These are phyloP conservation scores for Diaporthe helianthi DNA, from an alignment of 2,329 filamentous ascomycete species.

Conservation along the genomic window DNA sequence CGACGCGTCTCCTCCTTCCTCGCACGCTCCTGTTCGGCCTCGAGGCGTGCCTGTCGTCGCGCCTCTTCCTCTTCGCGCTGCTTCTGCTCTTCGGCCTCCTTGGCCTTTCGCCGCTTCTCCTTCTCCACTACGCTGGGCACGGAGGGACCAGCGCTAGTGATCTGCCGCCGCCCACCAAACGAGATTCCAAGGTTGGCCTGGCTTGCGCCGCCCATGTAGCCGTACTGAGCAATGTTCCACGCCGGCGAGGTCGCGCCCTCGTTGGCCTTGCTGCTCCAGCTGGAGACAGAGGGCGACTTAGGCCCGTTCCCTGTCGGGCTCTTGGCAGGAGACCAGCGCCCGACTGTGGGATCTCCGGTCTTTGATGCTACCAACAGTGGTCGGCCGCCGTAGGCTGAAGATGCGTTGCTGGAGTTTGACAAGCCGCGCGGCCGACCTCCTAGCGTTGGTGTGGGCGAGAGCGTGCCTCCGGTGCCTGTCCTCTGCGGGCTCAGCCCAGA, in stretches of 20 bases:
- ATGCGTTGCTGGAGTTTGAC: constrained; percentile 66
- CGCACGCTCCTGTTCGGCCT: constrained; percentile 68
- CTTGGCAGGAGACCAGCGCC: constrained; percentile 69
- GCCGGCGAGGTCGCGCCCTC: constrained; percentile 84
- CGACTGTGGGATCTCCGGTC: constrained; percentile 61
- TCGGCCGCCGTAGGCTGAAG: constrained; percentile 54
- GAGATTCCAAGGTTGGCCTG: constrained; percentile 94
- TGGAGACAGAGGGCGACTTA: constrained; percentile 68
- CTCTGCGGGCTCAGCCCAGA: constrained; percentile 69
- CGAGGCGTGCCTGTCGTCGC: constrained; percentile 53
- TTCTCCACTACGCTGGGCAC: constrained; percentile 88
- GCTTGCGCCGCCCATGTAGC: constrained; percentile 96
- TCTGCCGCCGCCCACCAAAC: constrained; percentile 91
- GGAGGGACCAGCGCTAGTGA: constrained; percentile 79
- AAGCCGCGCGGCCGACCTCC: constrained; percentile 53
- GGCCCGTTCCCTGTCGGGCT: constrained; percentile 59
- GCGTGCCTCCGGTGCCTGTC: constrained; percentile 55
- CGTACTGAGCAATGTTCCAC: constrained; percentile 99
- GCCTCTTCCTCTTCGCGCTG: constrained; percentile 63
- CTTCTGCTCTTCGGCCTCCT: constrained; percentile 66
- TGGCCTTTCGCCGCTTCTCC: constrained; percentile 69
- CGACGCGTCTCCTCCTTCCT: constrained; percentile 68
- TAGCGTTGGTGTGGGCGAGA: constrained; percentile 55
- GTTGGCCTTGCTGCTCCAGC: constrained; percentile 87
- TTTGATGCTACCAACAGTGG: constrained; percentile 53